Base-by-base conservation (phyloP, 257 asterid genomes). In the Capsicum rhomboideum region DNA sequence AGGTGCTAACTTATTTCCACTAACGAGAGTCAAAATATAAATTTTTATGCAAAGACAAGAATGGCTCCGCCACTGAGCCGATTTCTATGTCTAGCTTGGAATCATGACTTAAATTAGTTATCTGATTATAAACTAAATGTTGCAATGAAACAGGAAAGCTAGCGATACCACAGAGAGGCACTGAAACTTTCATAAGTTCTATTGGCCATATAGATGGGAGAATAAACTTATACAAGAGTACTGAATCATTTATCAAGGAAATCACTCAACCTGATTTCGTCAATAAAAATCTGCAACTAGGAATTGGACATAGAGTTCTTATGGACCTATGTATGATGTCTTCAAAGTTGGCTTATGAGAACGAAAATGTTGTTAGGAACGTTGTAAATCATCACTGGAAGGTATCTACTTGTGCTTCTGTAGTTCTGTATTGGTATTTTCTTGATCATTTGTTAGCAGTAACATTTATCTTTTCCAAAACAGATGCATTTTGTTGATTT, bases 401-500 rank as follows among this genome's bases (percentile, higher is more conserved):
- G 97, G 99, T 93, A 83, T 81, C 63, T 21, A 52, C 79, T 74
- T 52, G 4, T 53, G 13, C 20, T 58, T 6, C 78, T 64, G 42
- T 11, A 5, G 79, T n/a, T n/a, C n/a, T n/a, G n/a, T 2, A 26
- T 0, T 21, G 21, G 44, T 55, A 61, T 67, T 11, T 58, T 26
- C 34, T 72, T 72, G n/a, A 63, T n/a, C 40, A 0, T 21, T 13
- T 71, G 18, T 0, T 71, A 71, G 17, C 6, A 34, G 28, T 68
- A 37, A 71, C 79, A 40, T 71, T 71, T 42, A 12, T n/a, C 20
- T 71, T 42, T 71, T 40, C n/a, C 6, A 59, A 67, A 52, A 29
- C 97, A 96, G 98, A 94, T 96, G 99, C 95, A 93, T 88, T 93
- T 94, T 85, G 97, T 93, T 85, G 98, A 71, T 85, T 96, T 96